Evolutionary conservation across 2,329 filamentous ascomycete genomes (phyloP).

Genomic region (Diaporthe helianthi): DNA sequence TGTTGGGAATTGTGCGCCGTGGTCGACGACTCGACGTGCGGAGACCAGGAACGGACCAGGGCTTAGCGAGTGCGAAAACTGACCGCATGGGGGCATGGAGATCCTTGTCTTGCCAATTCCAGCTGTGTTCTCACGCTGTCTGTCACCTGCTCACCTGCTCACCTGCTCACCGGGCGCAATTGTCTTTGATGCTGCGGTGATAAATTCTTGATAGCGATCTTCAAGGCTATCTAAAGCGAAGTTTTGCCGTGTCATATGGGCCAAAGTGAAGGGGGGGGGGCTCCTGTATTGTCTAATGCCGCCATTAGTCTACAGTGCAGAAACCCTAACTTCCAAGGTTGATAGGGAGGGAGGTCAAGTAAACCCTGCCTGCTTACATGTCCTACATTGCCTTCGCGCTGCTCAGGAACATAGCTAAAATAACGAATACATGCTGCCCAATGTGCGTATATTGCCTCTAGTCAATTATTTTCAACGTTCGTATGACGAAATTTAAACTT

Average conservation of each 20-base stretch:
- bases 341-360: slow-evolving; percentile 3
- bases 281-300: not conserved
- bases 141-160: no score
- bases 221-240: no score
- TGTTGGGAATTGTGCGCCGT: not conserved
- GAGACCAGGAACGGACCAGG: slow-evolving; percentile 14
- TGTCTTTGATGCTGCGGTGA: not conserved
- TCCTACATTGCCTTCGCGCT: not conserved
- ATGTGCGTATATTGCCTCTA: not conserved
- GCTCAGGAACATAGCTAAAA: not conserved
- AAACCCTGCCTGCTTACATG: not conserved
- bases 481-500: no score
- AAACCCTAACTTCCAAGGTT: slow-evolving; percentile 19
- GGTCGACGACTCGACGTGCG: not conserved
- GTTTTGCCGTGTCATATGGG: not conserved
- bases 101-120: not conserved
- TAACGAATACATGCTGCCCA: not conserved
- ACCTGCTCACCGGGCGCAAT: not conserved
- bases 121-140: not conserved
- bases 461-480: no score
- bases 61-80: slow-evolving; percentile 18
- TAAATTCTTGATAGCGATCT: not conserved
- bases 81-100: not conserved
- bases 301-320: no score
- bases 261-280: not conserved